Conservation (phyloP, 2,329 filamentous ascomycete species). For the Colletotrichum cereale region DNA sequence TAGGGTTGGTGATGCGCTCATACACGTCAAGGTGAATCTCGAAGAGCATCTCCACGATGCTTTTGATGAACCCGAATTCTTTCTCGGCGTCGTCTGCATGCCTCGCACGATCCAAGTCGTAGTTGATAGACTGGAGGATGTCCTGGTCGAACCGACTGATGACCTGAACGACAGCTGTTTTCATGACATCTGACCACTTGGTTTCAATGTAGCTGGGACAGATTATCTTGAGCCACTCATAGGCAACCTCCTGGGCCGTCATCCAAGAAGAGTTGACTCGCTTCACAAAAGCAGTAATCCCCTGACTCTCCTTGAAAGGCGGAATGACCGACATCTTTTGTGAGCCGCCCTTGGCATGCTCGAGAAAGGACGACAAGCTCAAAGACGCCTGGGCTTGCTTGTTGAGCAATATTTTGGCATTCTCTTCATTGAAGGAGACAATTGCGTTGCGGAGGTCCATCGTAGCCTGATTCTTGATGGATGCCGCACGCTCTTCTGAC, state of each 20-base stretch:
- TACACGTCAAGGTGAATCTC: slow-evolving; percentile 73
- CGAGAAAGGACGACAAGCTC: slow-evolving; percentile 72
- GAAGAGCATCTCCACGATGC: slow-evolving; percentile 68
- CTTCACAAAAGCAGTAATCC: slow-evolving; percentile 65
- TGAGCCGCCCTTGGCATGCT: slow-evolving; percentile 70
- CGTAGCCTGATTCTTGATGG: slow-evolving; percentile 60
- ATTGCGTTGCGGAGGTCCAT: slow-evolving; percentile 64
- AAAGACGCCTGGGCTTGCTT: slow-evolving; percentile 66
- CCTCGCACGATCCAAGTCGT: slow-evolving; percentile 52
- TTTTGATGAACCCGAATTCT: slow-evolving; percentile 20
- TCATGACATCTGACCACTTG: slow-evolving; percentile 71
- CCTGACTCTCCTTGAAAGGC: slow-evolving; percentile 64
- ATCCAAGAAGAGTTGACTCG: slow-evolving; percentile 63
- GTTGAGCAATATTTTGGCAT: slow-evolving; percentile 63
- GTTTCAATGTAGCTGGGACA: slow-evolving; percentile 64
- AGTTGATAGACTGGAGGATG: slow-evolving; percentile 61
- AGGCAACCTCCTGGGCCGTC: slow-evolving; percentile 68
- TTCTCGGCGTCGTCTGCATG: slow-evolving; percentile 4
- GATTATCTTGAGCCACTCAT: slow-evolving; percentile 68
- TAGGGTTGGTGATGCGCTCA: slow-evolving; percentile 69
- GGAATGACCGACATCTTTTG: slow-evolving; percentile 62
- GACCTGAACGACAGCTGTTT: slow-evolving; percentile 68
- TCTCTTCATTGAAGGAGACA: slow-evolving; percentile 65
- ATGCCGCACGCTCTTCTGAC: slow-evolving; percentile 63
- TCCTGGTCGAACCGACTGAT: slow-evolving; percentile 65